Base-by-base conservation (phyloP, 1,284 basidiomycete species). In the Ceratobasidium sp. region DNA sequence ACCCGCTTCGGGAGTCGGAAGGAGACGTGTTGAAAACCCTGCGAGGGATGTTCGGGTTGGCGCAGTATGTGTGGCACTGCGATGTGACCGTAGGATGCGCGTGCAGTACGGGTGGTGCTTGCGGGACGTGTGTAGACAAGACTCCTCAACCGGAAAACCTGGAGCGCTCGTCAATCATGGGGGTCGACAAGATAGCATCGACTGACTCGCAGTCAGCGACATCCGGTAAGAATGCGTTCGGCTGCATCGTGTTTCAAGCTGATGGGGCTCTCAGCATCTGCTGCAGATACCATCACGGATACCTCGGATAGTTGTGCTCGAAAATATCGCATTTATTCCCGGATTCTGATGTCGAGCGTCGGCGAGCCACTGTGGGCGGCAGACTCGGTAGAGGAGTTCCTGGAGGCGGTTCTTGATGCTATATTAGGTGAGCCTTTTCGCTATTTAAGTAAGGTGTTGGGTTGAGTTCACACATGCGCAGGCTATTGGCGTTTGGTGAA, bases 401-500 rank as follows among this genome's bases (percentile, higher is more conserved):
- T 65, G 47, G 27, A 50, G 5, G 44, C 63, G 29, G 29, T 65
- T 4, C 47, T 51, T 5, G 63, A 51, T 27, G 63, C 63, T 6
- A 51, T 65, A 15, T 11, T 65, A 11, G 45, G 63, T 65, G 9
- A 9, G 63, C 48, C 15, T 65, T 15, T 7, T 4, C 31, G 27
- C 19, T 22, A n/a, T 19, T 24, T 33, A 11, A 22, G 7, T 7
- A 8, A 14, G 17, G 17, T n/a, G 15, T 24, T 17, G 17, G 27
- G 27, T 27, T 50, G 19, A 51, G 8, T 4, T 51, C 31, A 15
- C 11, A 47, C 19, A 6, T 50, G 8, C 29, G 24, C 24, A 65
- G 47, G 63, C 19, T 65, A 65, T 33, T 65, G 63, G 63, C 63
- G 48, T 9, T 47, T 65, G 3, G 27, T 65, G 45, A 65, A 65